These are phyloP conservation scores for Pestalotiopsis sp. DNA, from an alignment of 2,329 filamentous ascomycete species.

Conservation along the genomic window DNA sequence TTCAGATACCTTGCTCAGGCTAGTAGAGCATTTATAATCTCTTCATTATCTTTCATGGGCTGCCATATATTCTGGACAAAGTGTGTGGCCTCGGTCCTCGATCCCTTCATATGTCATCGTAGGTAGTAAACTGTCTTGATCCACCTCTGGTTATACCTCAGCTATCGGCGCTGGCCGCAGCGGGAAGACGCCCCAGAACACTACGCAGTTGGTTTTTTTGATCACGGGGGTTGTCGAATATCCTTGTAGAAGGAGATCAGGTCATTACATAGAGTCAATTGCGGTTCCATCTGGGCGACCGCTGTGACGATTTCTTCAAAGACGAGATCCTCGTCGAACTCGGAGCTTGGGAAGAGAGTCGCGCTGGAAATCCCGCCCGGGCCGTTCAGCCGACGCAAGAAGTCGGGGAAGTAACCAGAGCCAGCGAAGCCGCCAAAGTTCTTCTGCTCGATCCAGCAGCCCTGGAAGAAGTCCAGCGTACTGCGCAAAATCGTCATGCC, in stretches of 20 bases:
- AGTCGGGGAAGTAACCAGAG: constrained; percentile 19
- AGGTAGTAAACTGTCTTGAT: too few species aligned
- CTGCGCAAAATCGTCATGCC: constrained; percentile 19
- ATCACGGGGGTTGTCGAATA: constrained; percentile 18
- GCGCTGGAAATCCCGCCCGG: constrained; percentile 14
- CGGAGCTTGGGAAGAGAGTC: background rate
- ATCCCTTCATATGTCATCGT: too few species aligned
- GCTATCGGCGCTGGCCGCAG: too few species aligned
- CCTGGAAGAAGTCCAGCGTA: constrained; percentile 17
- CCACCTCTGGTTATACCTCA: too few species aligned
- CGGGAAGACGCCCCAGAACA: too few species aligned
- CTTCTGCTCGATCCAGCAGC: constrained; percentile 23
- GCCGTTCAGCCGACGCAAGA: constrained; percentile 22
- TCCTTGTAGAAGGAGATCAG: constrained; percentile 24
- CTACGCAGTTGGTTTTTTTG: constrained; percentile 12
- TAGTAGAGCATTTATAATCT: too few species aligned
- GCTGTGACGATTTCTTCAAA: constrained; percentile 19
- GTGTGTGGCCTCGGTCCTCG: too few species aligned
- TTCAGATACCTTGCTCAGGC: too few species aligned
- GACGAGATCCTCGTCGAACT: constrained; percentile 17
- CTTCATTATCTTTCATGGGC: too few species aligned
- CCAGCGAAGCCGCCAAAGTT: constrained; percentile 20
- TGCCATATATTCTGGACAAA: too few species aligned
- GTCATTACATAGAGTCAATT: constrained; percentile 21
- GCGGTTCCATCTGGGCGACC: constrained; percentile 20